Percentiles rank a stretch among this genome's conserved stretches.
These are phyloP conservation scores for Dendrobium officinale DNA, from an alignment of 106 monocot genomes.

Conservation along the genomic window DNA sequence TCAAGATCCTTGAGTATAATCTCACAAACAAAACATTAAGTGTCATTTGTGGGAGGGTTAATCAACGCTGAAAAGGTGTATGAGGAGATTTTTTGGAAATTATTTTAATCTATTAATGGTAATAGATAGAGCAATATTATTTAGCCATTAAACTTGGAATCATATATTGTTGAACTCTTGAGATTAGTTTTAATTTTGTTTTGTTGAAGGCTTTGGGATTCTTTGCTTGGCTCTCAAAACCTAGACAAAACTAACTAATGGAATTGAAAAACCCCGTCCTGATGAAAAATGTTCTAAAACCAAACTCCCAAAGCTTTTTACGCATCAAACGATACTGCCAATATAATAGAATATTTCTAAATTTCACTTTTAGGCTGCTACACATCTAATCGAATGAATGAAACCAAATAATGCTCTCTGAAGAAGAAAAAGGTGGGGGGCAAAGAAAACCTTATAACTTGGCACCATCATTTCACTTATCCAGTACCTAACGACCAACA, in stretches of 20 bases:
- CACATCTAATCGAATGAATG: background rate
- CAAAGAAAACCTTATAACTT: background rate
- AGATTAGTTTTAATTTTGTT: background rate
- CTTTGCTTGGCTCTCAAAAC: background rate
- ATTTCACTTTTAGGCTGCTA: background rate
- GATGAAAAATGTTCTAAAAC: background rate
- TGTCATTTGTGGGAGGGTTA: too few species aligned
- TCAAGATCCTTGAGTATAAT: too few species aligned
- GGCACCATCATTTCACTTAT: slow-evolving; percentile 1
- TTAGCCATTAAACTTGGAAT: too few species aligned
- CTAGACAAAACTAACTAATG: too few species aligned
- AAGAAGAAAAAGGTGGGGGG: background rate
- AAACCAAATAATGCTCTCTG: background rate
- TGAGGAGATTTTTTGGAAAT: too few species aligned
- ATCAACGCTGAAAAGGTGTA: too few species aligned
- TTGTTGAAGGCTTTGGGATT: background rate
- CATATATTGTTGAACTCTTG: too few species aligned
- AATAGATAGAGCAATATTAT: too few species aligned
- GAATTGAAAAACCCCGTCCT: background rate
- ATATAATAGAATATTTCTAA: background rate
- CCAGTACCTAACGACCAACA: background rate
- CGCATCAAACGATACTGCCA: background rate
- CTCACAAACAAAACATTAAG: too few species aligned
- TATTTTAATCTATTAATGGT: too few species aligned
- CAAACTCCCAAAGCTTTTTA: background rate